Percentiles rank a stretch among this genome's conserved stretches.
These are phyloP conservation scores for Phytopythium ostracodes DNA, from an alignment of 352 stramenopile species.

Conservation along the genomic window DNA sequence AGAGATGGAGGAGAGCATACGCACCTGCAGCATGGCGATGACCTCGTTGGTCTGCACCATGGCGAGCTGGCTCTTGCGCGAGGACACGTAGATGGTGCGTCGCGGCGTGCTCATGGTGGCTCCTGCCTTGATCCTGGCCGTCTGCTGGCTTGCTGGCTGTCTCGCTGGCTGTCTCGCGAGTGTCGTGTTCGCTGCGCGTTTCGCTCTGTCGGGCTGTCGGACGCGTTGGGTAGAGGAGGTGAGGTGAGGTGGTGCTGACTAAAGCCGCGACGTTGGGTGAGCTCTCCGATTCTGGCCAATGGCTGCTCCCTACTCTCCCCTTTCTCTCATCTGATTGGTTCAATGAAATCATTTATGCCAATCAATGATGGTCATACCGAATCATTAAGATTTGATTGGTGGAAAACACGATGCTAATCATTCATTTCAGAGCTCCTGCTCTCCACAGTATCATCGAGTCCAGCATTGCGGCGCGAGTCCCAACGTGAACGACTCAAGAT, in stretches of 20 bases:
- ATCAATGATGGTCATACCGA: neutral
- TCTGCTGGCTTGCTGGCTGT: neutral
- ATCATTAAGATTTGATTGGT: neutral
- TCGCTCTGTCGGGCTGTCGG: neutral
- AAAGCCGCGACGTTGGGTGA: neutral
- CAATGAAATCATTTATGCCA: neutral
- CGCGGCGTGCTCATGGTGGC: constrained; percentile 14
- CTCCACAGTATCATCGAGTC: neutral
- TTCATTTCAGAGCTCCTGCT: neutral
- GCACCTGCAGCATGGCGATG: constrained; percentile 68
- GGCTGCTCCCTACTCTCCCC: neutral
- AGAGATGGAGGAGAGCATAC: neutral
- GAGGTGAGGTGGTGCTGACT: too few relatives aligned
- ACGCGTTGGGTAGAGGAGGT: neutral
- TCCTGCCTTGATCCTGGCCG: neutral
- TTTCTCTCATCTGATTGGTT: neutral
- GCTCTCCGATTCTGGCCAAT: neutral
- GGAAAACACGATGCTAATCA: neutral
- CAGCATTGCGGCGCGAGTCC: neutral
- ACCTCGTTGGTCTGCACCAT: constrained; percentile 87
- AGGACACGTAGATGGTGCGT: constrained; percentile 77
- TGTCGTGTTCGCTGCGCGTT: neutral
- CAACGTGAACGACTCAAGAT: neutral
- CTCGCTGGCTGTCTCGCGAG: neutral
- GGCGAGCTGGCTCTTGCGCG: constrained; percentile 84